These are phyloP conservation scores for Trichoderma koningiopsis DNA, from an alignment of 2,329 filamentous ascomycete genomes.

Conservation along the genomic window DNA sequence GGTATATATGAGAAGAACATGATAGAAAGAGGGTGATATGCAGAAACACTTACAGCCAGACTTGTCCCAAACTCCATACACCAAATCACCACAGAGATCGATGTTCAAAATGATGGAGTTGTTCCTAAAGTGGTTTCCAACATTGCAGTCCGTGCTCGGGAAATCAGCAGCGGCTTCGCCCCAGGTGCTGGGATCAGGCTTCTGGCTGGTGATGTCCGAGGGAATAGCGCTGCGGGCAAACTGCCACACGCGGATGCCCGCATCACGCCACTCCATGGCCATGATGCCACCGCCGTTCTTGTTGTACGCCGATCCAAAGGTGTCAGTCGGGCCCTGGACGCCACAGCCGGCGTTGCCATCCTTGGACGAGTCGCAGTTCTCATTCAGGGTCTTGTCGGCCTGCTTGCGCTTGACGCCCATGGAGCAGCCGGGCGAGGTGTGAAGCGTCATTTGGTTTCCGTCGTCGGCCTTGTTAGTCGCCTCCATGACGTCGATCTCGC, in stretches of 20 bases:
- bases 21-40: background rate
- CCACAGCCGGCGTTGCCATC: conserved; percentile 61
- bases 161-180: conserved; percentile 66
- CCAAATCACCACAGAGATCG: conserved; percentile 62
- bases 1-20: no score
- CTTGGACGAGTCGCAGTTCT: conserved; percentile 54
- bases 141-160: conserved; percentile 63
- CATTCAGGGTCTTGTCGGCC: conserved; percentile 46
- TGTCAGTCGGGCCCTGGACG: conserved; percentile 46
- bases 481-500: conserved; percentile 67
- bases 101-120: conserved; percentile 69
- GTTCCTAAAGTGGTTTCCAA: conserved; percentile 62
- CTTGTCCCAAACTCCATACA: conserved; percentile 48
- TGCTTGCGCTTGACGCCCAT: conserved; percentile 58
- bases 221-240: conserved; percentile 54
- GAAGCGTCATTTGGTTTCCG: conserved; percentile 63
- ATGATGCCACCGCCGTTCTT: conserved; percentile 58
- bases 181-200: conserved; percentile 64
- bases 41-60: conserved; percentile 46
- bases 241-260: conserved; percentile 66
- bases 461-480: conserved; percentile 55
- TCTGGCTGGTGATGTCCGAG: conserved; percentile 51
- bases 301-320: conserved; percentile 58
- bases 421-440: conserved; percentile 55
- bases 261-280: conserved; percentile 62